A percentile compares a stretch with the other conserved stretches of the same genome.
Evolutionary conservation across 1,284 basidiomycete genomes (phyloP).

Genomic region (Vanrija sp.): DNA sequence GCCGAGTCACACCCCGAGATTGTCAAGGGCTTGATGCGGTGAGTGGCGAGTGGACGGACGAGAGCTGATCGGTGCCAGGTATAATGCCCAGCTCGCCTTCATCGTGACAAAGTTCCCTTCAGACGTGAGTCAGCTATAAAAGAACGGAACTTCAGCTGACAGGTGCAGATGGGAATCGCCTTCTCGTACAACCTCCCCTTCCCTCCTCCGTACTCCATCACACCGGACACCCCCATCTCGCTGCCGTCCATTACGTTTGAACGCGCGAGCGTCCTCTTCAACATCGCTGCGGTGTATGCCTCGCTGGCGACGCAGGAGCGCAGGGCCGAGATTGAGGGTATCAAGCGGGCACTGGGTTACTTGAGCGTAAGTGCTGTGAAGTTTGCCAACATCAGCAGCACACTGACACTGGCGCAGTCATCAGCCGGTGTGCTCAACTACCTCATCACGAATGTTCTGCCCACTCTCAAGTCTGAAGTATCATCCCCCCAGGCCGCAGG

Average conservation of each 20-base stretch:
- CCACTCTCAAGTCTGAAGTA: constrained; percentile 57
- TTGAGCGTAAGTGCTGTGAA: constrained; percentile 61
- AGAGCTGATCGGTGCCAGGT: constrained; percentile 54
- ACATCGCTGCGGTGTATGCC: constrained; percentile 75
- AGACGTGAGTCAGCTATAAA: constrained; percentile 53
- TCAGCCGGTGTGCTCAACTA: constrained; percentile 72
- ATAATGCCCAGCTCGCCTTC: constrained; percentile 81
- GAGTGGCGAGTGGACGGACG: constrained; percentile 50
- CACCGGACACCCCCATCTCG: constrained; percentile 58
- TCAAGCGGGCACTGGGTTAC: constrained; percentile 63
- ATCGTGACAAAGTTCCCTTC: constrained; percentile 68
- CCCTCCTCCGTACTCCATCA: constrained; percentile 52
- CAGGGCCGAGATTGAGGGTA: constrained; percentile 67
- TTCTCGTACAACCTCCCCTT: constrained; percentile 72
- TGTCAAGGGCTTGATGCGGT: constrained; percentile 45
- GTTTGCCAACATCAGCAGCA: background rate
- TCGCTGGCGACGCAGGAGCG: constrained; percentile 52
- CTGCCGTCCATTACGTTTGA: constrained; percentile 75
- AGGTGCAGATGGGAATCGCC: constrained; percentile 65
- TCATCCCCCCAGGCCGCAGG: constrained; percentile 39
- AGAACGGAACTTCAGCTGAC: background rate
- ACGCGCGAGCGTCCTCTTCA: constrained; percentile 71
- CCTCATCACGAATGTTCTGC: constrained; percentile 59
- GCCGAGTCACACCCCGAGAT: constrained; percentile 56
- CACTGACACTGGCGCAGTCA: constrained; percentile 52